Evolutionary conservation across 306 rosid genomes (phyloP).

Genomic region (Fragaria vesca): DNA sequence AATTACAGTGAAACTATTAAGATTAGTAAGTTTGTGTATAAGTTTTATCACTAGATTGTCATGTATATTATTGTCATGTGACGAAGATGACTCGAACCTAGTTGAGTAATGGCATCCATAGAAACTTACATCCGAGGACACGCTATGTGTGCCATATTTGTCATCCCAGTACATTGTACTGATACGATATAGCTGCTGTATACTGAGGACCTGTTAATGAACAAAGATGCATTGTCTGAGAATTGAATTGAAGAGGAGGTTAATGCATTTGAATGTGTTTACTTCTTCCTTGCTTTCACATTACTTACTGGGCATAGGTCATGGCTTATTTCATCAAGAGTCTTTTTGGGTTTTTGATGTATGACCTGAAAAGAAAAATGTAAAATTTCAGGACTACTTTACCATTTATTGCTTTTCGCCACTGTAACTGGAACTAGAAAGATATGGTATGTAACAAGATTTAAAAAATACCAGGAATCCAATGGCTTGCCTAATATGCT

Average conservation of each 20-base stretch:
- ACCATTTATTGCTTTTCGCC: constrained; percentile 8
- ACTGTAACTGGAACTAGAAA: not conserved
- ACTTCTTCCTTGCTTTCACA: constrained; percentile 38
- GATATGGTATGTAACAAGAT: not conserved
- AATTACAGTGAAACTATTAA: constrained; percentile 3
- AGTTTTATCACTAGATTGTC: not conserved
- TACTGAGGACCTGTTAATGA: constrained; percentile 85
- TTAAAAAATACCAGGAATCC: constrained; percentile 69
- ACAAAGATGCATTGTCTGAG: constrained; percentile 40
- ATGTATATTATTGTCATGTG: constrained; percentile 1
- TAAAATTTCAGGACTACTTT: constrained; percentile 12
- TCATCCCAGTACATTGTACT: constrained; percentile 99
- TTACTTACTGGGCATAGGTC: constrained; percentile 94
- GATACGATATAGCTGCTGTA: constrained; percentile 95
- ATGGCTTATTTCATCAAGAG: constrained; percentile 88
- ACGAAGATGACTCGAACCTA: constrained; percentile 33
- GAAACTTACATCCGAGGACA: constrained; percentile 84
- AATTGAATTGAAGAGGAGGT: not conserved
- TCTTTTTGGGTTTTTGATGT: constrained; percentile 97
- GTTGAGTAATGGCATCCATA: constrained; percentile 36
- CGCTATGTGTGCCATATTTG: constrained; percentile 99
- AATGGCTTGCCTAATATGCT: constrained; percentile 97
- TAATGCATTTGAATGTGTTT: not conserved
- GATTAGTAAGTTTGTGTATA: not conserved
- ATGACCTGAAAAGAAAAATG: constrained; percentile 64